Conservation (phyloP, 2,329 filamentous ascomycete genomes). For the Xylogone sp. region DNA sequence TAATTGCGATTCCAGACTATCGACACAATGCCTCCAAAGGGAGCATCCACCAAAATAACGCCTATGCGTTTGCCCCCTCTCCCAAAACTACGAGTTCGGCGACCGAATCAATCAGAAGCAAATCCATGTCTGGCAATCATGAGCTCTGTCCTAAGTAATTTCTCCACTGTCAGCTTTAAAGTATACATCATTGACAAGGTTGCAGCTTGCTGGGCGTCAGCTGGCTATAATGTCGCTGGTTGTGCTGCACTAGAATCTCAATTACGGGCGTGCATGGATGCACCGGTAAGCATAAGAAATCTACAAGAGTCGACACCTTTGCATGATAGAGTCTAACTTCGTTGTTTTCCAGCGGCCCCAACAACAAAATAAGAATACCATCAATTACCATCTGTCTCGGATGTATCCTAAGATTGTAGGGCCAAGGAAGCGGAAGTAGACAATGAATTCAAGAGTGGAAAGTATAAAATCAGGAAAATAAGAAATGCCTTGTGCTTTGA, state of each 20-base stretch:
- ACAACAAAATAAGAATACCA: conserved; percentile 64
- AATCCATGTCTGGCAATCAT: conserved; percentile 66
- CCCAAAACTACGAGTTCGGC: conserved; percentile 59
- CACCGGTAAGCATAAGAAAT: conserved; percentile 64
- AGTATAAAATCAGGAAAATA: background rate
- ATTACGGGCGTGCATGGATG: conserved; percentile 75
- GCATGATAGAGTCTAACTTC: too few relatives aligned
- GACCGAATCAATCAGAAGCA: conserved; percentile 56
- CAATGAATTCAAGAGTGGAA: background rate
- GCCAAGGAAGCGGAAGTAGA: conserved; percentile 60
- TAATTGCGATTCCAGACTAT: background rate
- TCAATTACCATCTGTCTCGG: conserved; percentile 88
- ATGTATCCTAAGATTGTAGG: conserved; percentile 72
- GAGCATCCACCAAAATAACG: conserved; percentile 22
- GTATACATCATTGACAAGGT: conserved; percentile 4
- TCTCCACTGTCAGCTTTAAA: conserved; percentile 6
- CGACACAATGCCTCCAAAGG: conserved; percentile 30
- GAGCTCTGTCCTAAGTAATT: conserved; percentile 61
- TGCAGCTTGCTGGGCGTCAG: conserved; percentile 79
- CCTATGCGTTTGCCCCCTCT: conserved; percentile 49
- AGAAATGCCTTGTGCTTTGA: background rate
- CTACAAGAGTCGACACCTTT: too few relatives aligned
- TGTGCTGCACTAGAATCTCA: conserved; percentile 57
- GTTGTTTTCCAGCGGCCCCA: conserved; percentile 39
- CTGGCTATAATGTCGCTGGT: conserved; percentile 61